Base-by-base conservation (phyloP, 2,329 filamentous ascomycete species). In the Fusarium virguliforme region DNA sequence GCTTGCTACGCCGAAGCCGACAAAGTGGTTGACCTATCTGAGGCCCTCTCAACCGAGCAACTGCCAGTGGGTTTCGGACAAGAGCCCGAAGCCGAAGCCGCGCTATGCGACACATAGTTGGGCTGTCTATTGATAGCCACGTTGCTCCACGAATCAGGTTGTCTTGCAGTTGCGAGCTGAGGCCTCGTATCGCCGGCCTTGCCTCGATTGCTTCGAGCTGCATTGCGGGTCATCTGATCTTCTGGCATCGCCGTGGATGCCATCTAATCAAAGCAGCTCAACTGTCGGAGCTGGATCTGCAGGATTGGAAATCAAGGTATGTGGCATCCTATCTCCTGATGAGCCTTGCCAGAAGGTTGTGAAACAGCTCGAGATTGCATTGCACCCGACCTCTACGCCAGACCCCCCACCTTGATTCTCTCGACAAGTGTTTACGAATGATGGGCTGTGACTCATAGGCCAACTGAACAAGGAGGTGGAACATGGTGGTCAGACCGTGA, bases 181-280 rank as follows among this genome's bases (percentile, higher is more conserved):
- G 24, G 37, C 30, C 32, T 22, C 57, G 10, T 34, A n/a, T 59
- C 30, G 7, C 32, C 32, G 43, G 4, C 35, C 22, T 60, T 35
- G 58, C 60, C 62, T 53, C 46, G 54, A 50, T 32, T 37, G 18
- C 38, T 34, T 59, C 43, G 35, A 54, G 41, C 50, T 43, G 12
- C 18, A 15, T 60, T 57, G 22, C 28, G 54, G 48, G 65, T 70
- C 68, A 71, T 70, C 69, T 72, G 69, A 72, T 56, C 26, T 37
- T 59, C 43, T 56, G 26, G 30, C 41, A 40, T 63, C 58, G 63
- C 51, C 60, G 13, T 28, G 59, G 55, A 62, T 55, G 40, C 58
- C 68, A 62, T 58, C 51, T 22, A 58, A 28, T 55, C 28, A 59
- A 22, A 51, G n/a, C 22, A 41, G n/a, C 24, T 62, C 34, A 37